Conservation (phyloP, 495 filamentous ascomycete species). For the Xylaria palmicola region DNA sequence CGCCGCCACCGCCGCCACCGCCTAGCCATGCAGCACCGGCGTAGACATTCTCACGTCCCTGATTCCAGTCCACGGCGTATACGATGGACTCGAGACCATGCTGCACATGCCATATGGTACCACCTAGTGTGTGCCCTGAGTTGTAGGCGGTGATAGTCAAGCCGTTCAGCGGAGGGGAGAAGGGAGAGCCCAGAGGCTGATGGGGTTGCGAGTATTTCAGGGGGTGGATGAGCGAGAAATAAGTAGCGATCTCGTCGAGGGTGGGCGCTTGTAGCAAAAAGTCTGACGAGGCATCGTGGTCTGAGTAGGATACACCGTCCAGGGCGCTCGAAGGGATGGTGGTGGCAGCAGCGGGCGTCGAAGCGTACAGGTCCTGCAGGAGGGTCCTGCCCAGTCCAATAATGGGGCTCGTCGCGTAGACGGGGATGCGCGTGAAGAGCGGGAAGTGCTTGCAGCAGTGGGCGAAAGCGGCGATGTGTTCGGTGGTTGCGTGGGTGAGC, state of each 20-base stretch:
- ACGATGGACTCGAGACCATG: constrained; percentile 96
- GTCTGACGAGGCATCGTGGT: constrained; percentile 51
- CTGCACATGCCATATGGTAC: constrained; percentile 98
- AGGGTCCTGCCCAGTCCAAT: constrained; percentile 89
- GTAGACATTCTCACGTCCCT: constrained; percentile 87
- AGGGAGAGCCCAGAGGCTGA: constrained; percentile 79
- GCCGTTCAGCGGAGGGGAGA: constrained; percentile 85
- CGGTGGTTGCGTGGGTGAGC: constrained; percentile 86
- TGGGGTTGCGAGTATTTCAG: constrained; percentile 97
- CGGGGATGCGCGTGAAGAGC: constrained; percentile 86
- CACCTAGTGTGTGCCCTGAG: constrained; percentile 91
- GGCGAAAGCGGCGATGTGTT: constrained; percentile 89
- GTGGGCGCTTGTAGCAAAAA: constrained; percentile 81
- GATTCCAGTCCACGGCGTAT: constrained; percentile 97
- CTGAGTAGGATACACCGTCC: constrained; percentile 61
- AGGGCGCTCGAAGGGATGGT: constrained; percentile 69
- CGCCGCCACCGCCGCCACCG: constrained; percentile 70
- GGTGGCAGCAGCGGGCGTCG: constrained; percentile 80
- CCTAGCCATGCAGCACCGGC: constrained; percentile 92
- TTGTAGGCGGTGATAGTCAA: constrained; percentile 96
- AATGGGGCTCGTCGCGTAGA: constrained; percentile 92
- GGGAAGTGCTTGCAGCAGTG: constrained; percentile 98
- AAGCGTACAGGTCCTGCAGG: constrained; percentile 88
- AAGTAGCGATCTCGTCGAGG: constrained; percentile 81
- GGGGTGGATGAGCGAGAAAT: constrained; percentile 89